Conservation (phyloP, 139 green algal species). For the Mesotaenium endlicherianum region DNA sequence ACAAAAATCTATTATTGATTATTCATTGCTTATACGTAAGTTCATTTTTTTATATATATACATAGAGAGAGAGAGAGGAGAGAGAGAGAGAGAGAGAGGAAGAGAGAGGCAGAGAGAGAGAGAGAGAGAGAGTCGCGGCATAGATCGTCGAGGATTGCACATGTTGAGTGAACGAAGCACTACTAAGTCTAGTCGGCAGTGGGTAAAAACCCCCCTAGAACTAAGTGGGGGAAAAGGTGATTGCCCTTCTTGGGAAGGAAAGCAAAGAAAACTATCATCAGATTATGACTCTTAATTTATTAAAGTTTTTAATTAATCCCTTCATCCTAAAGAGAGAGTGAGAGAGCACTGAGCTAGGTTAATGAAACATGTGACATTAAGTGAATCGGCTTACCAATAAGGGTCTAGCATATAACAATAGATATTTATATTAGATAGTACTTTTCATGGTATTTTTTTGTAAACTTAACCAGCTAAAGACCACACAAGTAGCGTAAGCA, state of each 20-base stretch:
- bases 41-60: too few relatives aligned
- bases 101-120: constrained; percentile 20
- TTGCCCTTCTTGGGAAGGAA: neutral
- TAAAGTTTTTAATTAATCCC: neutral
- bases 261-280: neutral
- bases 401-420: too few relatives aligned
- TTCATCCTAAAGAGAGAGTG: too few relatives aligned
- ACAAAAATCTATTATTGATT: too few relatives aligned
- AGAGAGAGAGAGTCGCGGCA: constrained; percentile 3
- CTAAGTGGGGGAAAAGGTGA: neutral
- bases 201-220: neutral
- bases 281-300: neutral
- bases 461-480: too few relatives aligned
- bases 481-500: too few relatives aligned
- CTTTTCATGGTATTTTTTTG: too few relatives aligned
- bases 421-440: too few relatives aligned
- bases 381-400: too few relatives aligned
- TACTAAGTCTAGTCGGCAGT: neutral
- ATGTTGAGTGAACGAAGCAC: neutral
- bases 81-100: neutral
- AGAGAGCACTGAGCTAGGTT: too few relatives aligned
- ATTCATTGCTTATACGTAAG: too few relatives aligned
- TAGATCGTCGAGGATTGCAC: neutral
- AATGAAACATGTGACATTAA: too few relatives aligned
- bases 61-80: neutral